phyloP scores from a whole-genome alignment of 306 rosid species.

The Prinsepia uniflora region DNA sequence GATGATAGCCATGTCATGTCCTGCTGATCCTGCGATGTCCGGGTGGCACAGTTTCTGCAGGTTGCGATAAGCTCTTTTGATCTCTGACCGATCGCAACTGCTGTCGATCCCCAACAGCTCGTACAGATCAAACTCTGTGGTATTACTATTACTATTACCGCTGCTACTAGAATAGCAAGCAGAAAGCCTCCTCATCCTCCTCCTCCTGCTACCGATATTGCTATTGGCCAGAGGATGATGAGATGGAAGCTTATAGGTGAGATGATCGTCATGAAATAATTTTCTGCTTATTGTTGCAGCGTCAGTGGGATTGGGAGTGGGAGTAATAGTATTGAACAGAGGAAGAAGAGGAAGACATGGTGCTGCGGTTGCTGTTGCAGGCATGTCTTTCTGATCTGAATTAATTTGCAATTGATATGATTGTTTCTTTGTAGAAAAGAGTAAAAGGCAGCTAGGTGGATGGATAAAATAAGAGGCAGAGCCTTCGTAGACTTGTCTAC shows the following conservation, averaged over 20 bases:
- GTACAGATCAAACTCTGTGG: conserved; percentile 66
- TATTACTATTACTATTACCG: background rate
- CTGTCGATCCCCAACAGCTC: conserved; percentile 82
- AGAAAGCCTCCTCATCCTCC: background rate
- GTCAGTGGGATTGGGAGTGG: background rate
- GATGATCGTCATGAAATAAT: background rate
- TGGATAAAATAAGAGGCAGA: background rate
- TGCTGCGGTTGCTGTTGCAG: background rate
- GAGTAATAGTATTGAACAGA: background rate
- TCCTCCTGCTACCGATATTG: background rate
- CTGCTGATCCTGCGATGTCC: conserved; percentile 81
- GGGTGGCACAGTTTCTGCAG: conserved; percentile 94
- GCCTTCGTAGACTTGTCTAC: background rate
- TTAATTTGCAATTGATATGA: background rate
- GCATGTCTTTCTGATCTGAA: background rate
- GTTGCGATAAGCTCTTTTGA: conserved; percentile 63
- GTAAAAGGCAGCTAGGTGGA: too few species aligned
- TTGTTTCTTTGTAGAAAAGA: background rate
- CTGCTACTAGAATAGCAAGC: background rate
- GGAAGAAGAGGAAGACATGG: conserved; percentile 10
- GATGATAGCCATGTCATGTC: conserved; percentile 92
- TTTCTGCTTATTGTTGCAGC: background rate
- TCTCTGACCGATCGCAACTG: conserved; percentile 54
- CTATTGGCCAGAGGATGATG: background rate
- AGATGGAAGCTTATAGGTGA: background rate